Conservation (phyloP, 495 filamentous ascomycete species). For the Evernia prunastri region DNA sequence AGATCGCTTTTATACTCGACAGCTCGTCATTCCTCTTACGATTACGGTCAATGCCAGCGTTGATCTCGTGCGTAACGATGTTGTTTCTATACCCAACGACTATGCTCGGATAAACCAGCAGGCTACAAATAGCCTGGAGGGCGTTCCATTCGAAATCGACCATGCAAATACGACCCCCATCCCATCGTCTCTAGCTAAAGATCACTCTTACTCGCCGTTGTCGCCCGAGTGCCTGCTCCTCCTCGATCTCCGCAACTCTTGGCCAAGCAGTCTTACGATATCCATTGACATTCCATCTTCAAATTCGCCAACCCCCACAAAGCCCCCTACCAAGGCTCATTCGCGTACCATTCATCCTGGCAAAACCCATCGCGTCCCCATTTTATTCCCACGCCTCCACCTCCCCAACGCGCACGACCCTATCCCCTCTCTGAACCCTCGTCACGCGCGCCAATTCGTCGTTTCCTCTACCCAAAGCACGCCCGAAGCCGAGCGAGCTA, state of each 20-base stretch:
- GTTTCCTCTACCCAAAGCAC: constrained; percentile 65
- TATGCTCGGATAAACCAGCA: constrained; percentile 40
- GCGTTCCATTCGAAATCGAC: constrained; percentile 12
- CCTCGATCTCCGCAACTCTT: constrained; percentile 81
- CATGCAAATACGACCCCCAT: constrained; percentile 34
- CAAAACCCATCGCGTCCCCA: constrained; percentile 66
- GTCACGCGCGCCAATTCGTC: constrained; percentile 75
- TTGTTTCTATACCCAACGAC: constrained; percentile 60
- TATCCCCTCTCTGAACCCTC: constrained; percentile 72
- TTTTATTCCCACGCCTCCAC: constrained; percentile 70
- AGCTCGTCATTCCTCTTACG: constrained; percentile 72
- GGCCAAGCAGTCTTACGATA: constrained; percentile 65
- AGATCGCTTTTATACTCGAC: constrained; percentile 77
- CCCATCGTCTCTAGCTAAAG: constrained; percentile 37
- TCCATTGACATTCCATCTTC: constrained; percentile 27
- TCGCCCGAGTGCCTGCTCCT: constrained; percentile 70
- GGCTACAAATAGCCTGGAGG: background rate
- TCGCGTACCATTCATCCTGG: constrained; percentile 60
- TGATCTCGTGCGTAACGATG: constrained; percentile 69
- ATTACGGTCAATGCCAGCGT: constrained; percentile 89
- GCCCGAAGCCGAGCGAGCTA: constrained; percentile 69
- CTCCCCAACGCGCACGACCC: constrained; percentile 67
- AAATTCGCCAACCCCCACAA: constrained; percentile 9
- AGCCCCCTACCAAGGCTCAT: constrained; percentile 11
- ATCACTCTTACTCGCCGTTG: constrained; percentile 38